A percentile compares a stretch with the other conserved stretches of the same genome.
Evolutionary conservation across 495 filamentous ascomycete species (phyloP).

Genomic region (Pseudoneurospora amorphoporcata): DNA sequence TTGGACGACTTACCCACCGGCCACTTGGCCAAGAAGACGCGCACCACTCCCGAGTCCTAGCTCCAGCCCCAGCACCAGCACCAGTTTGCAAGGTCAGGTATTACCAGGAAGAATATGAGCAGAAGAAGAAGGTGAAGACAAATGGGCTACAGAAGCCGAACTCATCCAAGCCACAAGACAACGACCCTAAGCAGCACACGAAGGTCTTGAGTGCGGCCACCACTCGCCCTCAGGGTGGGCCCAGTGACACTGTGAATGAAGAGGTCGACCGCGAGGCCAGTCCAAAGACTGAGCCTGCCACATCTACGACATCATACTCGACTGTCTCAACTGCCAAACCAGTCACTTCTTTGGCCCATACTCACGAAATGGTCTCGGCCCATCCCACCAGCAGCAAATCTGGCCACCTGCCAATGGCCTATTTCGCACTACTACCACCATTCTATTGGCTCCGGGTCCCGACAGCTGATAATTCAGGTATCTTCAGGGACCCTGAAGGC

Average conservation of each 20-base stretch:
- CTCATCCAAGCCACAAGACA: neutral
- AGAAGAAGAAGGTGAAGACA: neutral
- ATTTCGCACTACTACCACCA: neutral
- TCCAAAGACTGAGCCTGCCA: neutral
- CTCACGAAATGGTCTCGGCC: neutral
- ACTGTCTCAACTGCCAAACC: neutral
- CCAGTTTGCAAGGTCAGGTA: neutral
- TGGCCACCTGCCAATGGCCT: constrained; percentile 33
- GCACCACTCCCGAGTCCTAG: neutral
- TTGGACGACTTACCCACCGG: constrained; percentile 16
- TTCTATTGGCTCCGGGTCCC: constrained; percentile 17
- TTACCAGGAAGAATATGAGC: neutral
- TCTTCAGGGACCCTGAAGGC: neutral
- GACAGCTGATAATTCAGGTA: neutral
- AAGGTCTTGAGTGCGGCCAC: neutral
- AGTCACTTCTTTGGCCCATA: neutral
- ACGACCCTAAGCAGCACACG: neutral
- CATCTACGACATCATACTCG: neutral
- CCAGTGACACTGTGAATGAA: neutral
- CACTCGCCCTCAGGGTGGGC: neutral
- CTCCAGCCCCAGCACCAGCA: neutral
- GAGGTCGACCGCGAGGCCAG: neutral
- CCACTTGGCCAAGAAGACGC: constrained; percentile 9
- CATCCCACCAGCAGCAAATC: neutral
- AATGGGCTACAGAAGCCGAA: neutral